phyloP scores from a whole-genome alignment of 169 alveolate genomes.

The Prorocentrum cordatum region DNA sequence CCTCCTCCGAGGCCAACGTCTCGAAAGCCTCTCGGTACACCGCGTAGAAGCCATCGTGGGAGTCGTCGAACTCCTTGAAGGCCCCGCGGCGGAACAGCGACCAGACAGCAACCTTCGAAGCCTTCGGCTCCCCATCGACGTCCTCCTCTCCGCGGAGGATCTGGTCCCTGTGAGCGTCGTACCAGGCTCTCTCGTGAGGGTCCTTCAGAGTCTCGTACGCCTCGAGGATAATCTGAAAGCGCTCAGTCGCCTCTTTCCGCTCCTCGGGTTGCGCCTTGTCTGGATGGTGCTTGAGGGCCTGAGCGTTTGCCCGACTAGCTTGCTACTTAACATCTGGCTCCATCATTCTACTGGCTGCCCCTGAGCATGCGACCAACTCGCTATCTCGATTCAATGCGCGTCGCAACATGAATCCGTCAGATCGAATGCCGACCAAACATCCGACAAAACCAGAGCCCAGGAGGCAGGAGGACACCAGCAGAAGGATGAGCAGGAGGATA shows the following conservation, averaged over 20 bases:
- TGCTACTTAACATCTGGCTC: no score
- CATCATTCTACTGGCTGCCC: no score
- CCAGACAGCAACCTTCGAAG: neutral
- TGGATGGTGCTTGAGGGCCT: neutral
- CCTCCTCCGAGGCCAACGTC: neutral
- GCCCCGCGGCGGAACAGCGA: neutral
- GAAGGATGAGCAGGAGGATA: no score
- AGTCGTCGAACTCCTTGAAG: neutral
- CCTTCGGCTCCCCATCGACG: neutral
- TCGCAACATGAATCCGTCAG: no score
- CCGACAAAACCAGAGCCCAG: no score
- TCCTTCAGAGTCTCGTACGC: neutral
- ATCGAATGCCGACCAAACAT: no score
- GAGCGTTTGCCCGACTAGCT: no score
- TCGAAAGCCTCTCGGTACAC: neutral
- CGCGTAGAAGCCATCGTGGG: neutral
- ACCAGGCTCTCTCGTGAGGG: constrained; percentile 6
- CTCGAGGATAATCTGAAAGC: neutral
- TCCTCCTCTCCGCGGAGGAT: neutral
- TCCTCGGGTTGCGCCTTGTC: neutral
- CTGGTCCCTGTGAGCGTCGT: neutral
- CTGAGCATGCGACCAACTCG: no score
- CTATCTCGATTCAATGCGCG: no score
- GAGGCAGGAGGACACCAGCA: no score
- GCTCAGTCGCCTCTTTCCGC: neutral